A percentile compares a stretch with the other conserved stretches of the same genome.
These are phyloP conservation scores for Chlamydomonas eustigma DNA, from an alignment of 139 green algal genomes.

Conservation along the genomic window DNA sequence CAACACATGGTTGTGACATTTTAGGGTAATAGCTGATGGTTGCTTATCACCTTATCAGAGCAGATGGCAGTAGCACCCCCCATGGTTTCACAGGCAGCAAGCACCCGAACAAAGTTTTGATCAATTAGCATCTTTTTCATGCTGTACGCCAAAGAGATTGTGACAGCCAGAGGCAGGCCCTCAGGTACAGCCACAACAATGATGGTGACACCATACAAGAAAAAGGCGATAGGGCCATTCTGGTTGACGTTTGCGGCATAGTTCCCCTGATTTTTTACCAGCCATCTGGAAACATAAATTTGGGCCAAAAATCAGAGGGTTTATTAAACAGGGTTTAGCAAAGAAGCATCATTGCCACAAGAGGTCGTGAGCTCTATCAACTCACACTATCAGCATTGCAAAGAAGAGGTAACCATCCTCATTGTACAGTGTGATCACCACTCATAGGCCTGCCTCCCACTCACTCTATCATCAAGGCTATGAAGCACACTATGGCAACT, in stretches of 20 bases:
- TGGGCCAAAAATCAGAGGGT: no score
- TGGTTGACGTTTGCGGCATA: conserved; percentile 68
- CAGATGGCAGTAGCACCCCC: conserved; percentile 96
- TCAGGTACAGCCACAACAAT: conserved; percentile 70
- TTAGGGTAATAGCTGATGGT: no score
- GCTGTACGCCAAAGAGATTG: conserved; percentile 85
- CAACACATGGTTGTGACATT: no score
- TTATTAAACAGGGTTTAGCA: no score
- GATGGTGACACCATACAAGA: conserved; percentile 95
- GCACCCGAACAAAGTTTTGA: conserved; percentile 71
- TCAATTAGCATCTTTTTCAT: conserved; percentile 92
- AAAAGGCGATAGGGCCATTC: conserved; percentile 78
- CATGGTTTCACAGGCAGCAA: conserved; percentile 93
- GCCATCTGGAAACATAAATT: conserved; percentile 73
- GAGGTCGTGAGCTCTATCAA: no score
- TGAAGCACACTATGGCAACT: conserved; percentile 86
- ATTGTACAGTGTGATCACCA: no score
- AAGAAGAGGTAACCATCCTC: no score
- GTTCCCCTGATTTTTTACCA: conserved; percentile 73
- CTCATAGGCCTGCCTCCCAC: background rate
- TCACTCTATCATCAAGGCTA: conserved; percentile 85
- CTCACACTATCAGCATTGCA: no score
- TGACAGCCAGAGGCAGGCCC: conserved; percentile 74
- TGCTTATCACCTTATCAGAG: conserved; percentile 96
- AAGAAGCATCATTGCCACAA: no score